Base-by-base conservation (phyloP, 176 grass and related monocot genomes). In the Phyllostachys edulis region DNA sequence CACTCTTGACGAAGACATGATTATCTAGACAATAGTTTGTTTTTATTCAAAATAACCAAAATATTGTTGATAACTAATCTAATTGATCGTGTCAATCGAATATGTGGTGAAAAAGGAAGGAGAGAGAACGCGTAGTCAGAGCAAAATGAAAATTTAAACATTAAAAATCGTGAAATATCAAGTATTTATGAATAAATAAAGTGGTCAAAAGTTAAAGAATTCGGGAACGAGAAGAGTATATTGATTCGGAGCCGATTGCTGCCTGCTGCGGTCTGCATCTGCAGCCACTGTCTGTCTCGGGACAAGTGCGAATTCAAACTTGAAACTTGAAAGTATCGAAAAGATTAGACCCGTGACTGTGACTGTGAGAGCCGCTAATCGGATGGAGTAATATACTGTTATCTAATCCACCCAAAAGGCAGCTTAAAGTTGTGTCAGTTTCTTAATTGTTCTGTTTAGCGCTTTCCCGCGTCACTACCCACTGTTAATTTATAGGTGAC, bases 401-500 rank as follows among this genome's bases (percentile, higher is more conserved):
- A 79, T 52, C 40, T 71, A 88, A 67, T 79, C 68, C 39, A 18
- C 21, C 38, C 26, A 21, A 46, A 49, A 39, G 39, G 37, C 38
- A 66, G 59, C 57, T 17, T 56, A 23, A 66, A 27, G 37, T 38
- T 14, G 26, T 84, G 75, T 59, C 81, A 60, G 81, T 47, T 88
- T 79, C 87, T 84, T 84, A 85, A 85, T 81, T 63, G 52, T 76
- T 82, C 63, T 37, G 42, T 75, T 76, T 80, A 85, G 71, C 54
- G 23, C 36, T 42, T 75, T 50, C 52, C 77, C 51, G 69, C n/a
- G 50, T 80, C 69, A 88, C 44, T 13, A 7, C 51, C 69, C 16
- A 6, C 14, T 0, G 9, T 20, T 72, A 47, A 67, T 56, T 23
- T 49, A 49, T 5, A 49, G 0, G 32, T 1, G 2, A 34, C 32